These are phyloP conservation scores for Coemansia guatemalensis DNA, from an alignment of 192 early-diverging fungal genomes.

Conservation along the genomic window DNA sequence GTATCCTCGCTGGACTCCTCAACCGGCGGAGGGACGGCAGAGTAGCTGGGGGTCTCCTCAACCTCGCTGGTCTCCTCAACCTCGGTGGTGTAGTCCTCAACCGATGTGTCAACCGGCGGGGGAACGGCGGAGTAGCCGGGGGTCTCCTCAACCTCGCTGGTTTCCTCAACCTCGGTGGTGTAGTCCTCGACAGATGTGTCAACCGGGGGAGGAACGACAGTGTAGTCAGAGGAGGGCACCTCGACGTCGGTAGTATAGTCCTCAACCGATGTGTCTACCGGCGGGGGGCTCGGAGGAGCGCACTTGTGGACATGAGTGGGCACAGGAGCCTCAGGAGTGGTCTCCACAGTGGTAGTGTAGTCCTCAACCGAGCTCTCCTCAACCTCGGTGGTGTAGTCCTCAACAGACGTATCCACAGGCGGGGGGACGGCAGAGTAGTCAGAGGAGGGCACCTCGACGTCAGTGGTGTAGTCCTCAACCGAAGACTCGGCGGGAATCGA, in stretches of 20 bases:
- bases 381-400: constrained; percentile 13
- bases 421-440: no score
- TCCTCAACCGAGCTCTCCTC: neutral
- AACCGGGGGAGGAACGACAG: constrained; percentile 1
- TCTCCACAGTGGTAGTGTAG: neutral
- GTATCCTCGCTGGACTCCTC: neutral
- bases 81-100: neutral
- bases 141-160: no score
- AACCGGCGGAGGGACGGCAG: no score
- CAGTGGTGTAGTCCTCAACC: constrained; percentile 18
- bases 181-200: constrained; percentile 5
- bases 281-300: neutral
- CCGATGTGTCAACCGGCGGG: neutral
- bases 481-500: constrained; percentile 5
- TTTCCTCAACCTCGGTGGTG: neutral
- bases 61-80: constrained; percentile 1
- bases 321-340: constrained; percentile 2
- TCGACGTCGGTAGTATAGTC: constrained; percentile 11
- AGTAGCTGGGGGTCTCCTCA: constrained; percentile 10
- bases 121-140: constrained; percentile 13
- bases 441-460: neutral
- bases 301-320: no score
- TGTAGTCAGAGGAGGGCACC: neutral
- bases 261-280: constrained; percentile 1
- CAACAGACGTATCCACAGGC: constrained; percentile 11